phyloP scores from a whole-genome alignment of 2,329 filamentous ascomycete species.

The Neonectria neomacrospora region DNA sequence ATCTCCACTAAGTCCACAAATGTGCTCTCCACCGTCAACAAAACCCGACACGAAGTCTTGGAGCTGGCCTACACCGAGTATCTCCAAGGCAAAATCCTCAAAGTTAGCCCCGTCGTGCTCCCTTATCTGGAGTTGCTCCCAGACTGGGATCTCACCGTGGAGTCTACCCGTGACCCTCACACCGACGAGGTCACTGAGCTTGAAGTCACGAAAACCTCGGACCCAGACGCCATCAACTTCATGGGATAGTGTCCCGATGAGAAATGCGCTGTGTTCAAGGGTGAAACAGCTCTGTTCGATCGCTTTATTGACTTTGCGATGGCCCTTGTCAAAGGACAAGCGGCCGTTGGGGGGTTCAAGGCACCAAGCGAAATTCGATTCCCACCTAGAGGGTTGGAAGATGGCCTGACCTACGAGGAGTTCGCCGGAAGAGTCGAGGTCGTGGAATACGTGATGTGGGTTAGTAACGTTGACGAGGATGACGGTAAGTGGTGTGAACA shows the following conservation, averaged over 20 bases:
- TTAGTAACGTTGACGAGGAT: constrained; percentile 16
- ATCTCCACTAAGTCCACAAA: not conserved
- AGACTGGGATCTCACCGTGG: constrained; percentile 27
- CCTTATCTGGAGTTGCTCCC: constrained; percentile 30
- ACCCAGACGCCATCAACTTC: constrained; percentile 36
- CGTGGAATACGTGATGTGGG: constrained; percentile 42
- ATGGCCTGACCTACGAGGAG: constrained; percentile 35
- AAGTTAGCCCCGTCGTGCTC: constrained; percentile 2
- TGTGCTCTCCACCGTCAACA: constrained; percentile 6
- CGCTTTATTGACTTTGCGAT: constrained; percentile 35
- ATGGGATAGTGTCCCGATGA: constrained; percentile 35
- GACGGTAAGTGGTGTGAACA: constrained; percentile 21
- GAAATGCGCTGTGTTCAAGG: constrained; percentile 39
- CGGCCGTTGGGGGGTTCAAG: constrained; percentile 27
- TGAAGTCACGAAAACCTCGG: constrained; percentile 27
- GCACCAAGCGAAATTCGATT: constrained; percentile 31
- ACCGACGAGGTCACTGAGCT: constrained; percentile 25
- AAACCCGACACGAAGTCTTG: constrained; percentile 21
- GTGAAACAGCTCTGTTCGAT: constrained; percentile 33
- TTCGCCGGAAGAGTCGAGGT: constrained; percentile 42
- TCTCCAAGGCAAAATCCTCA: constrained; percentile 19
- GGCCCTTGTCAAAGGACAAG: constrained; percentile 10
- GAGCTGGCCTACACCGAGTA: constrained; percentile 33
- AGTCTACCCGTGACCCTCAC: constrained; percentile 16
- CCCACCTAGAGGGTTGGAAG: constrained; percentile 35